phyloP scores from a whole-genome alignment of 129 eudicot genomes.

The Arctium lappa region DNA sequence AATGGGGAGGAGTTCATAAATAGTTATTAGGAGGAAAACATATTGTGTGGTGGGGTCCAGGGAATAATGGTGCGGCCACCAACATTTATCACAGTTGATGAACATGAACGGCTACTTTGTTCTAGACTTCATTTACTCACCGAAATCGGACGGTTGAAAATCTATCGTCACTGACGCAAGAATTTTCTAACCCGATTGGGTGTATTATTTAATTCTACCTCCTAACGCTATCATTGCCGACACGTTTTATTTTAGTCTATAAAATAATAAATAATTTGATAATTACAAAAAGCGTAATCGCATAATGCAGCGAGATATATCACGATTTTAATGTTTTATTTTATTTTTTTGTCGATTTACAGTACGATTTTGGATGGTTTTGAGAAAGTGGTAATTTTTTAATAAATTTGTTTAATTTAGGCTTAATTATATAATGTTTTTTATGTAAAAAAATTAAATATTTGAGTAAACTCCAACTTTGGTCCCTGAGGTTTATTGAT shows the following conservation, averaged over 20 bases:
- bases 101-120: background rate
- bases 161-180: background rate
- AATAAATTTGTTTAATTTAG: no score
- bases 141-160: slow-evolving; percentile 7
- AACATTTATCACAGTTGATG: background rate
- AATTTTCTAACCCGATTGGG: background rate
- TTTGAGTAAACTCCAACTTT: no score
- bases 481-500: no score
- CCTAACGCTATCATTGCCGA: background rate
- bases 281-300: no score
- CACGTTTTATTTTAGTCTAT: background rate
- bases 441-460: no score
- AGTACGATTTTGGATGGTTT: no score
- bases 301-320: no score
- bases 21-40: background rate
- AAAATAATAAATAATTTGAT: background rate
- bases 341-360: no score
- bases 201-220: background rate
- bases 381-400: no score
- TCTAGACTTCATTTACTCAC: background rate
- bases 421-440: no score
- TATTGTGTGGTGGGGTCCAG: slow-evolving; percentile 22
- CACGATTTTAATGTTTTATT: no score
- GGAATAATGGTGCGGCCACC: slow-evolving; percentile 30
- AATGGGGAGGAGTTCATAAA: background rate